Percentiles rank a stretch among this genome's conserved stretches.
These are phyloP conservation scores for Ilex paraguariensis DNA, from an alignment of 305 asterid species.

Conservation along the genomic window DNA sequence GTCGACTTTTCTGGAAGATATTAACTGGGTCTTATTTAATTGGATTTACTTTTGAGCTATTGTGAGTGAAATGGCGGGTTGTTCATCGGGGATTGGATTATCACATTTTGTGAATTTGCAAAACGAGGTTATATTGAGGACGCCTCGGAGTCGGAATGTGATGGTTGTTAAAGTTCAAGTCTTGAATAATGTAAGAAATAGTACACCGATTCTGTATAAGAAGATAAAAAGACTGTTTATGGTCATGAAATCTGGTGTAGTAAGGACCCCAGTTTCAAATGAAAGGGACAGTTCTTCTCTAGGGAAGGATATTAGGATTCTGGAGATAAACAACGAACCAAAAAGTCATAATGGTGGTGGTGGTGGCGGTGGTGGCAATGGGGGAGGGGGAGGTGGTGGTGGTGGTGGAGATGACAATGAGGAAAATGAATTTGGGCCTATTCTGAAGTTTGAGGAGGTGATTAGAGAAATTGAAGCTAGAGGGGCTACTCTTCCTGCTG, in stretches of 20 bases:
- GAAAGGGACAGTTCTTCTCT: slow-evolving; percentile 15
- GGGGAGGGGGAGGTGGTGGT: slow-evolving; percentile 31
- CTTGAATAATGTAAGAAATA: slow-evolving; percentile 19
- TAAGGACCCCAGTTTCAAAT: slow-evolving; percentile 21
- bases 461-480: slow-evolving; percentile 67
- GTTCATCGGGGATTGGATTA: slow-evolving; percentile 43
- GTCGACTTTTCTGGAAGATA: too few species aligned
- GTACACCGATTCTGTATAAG: slow-evolving; percentile 18
- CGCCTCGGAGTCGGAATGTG: slow-evolving; percentile 22
- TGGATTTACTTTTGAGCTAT: too few species aligned
- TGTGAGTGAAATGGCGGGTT: slow-evolving; percentile 37
- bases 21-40: too few species aligned
- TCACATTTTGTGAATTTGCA: slow-evolving; percentile 35
- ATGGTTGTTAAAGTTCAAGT: slow-evolving; percentile 17
- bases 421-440: slow-evolving; percentile 77
- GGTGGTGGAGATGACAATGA: slow-evolving; percentile 47
- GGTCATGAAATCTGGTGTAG: slow-evolving; percentile 38
- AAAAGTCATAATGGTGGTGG: slow-evolving; percentile 24
- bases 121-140: slow-evolving; percentile 29
- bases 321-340: slow-evolving; percentile 19
- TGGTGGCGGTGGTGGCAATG: slow-evolving; percentile 39
- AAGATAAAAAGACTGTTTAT: slow-evolving; percentile 24
- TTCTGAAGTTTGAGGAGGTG: slow-evolving; percentile 85
- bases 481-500: slow-evolving; percentile 79
- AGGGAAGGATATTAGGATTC: slow-evolving; percentile 26